These are phyloP conservation scores for Teunomyces gatunensis DNA, from an alignment of 805 yeast genomes.

Conservation along the genomic window DNA sequence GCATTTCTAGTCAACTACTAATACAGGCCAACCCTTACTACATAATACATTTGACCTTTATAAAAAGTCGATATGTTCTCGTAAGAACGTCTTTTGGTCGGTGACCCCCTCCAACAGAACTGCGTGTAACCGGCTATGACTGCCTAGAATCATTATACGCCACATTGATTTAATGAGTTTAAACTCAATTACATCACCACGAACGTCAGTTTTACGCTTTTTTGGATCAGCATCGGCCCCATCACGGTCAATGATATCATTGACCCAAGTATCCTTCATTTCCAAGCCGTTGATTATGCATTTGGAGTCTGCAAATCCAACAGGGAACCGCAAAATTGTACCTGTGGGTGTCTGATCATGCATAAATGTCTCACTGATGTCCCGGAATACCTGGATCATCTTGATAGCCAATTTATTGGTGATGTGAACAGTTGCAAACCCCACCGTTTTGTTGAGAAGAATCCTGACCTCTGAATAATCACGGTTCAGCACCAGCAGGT, in stretches of 20 bases:
- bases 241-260: slow-evolving; percentile 21
- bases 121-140: slow-evolving; percentile 23
- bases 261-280: slow-evolving; percentile 33
- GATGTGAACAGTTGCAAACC: slow-evolving; percentile 25
- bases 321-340: slow-evolving; percentile 19
- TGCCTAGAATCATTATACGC: slow-evolving; percentile 29
- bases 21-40: neutral
- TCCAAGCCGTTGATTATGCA: slow-evolving; percentile 33
- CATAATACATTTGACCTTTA: slow-evolving; percentile 3
- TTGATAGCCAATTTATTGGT: slow-evolving; percentile 21
- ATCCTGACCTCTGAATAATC: slow-evolving; percentile 29
- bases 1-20: neutral
- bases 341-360: slow-evolving; percentile 15
- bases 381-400: slow-evolving; percentile 24
- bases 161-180: slow-evolving; percentile 43
- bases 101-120: slow-evolving; percentile 30
- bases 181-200: slow-evolving; percentile 44
- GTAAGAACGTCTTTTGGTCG: slow-evolving; percentile 18
- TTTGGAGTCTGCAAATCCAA: slow-evolving; percentile 26
- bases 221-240: slow-evolving; percentile 7
- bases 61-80: slow-evolving; percentile 15
- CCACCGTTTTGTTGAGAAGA: slow-evolving; percentile 25
- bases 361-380: slow-evolving; percentile 14
- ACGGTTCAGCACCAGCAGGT: slow-evolving; percentile 6
- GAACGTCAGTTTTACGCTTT: slow-evolving; percentile 9